Percentiles rank a stretch among this genome's conserved stretches.
Evolutionary conservation across 1,284 basidiomycete species (phyloP).

Genomic region (Moesziomyces globuligerus): DNA sequence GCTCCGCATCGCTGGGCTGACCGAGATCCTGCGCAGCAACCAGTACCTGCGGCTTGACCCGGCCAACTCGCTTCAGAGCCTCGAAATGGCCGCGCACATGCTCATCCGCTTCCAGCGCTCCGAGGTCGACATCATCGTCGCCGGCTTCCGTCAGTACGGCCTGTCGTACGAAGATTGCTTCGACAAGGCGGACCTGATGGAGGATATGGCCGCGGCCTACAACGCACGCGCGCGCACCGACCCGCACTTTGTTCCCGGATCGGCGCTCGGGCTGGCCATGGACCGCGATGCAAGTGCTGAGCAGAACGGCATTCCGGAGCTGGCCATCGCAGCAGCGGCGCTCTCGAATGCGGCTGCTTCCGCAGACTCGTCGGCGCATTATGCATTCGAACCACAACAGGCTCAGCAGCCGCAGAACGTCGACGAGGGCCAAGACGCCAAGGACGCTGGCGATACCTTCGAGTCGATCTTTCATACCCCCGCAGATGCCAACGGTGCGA

Average conservation of each 20-base stretch:
- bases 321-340: constrained; percentile 43
- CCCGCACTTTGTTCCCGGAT: constrained; percentile 33
- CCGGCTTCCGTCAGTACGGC: constrained; percentile 84
- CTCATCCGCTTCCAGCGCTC: constrained; percentile 50
- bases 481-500: not conserved
- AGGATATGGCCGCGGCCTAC: constrained; percentile 34
- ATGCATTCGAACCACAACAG: constrained; percentile 7
- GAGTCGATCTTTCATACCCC: constrained; percentile 18
- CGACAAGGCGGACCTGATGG: constrained; percentile 76
- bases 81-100: constrained; percentile 38
- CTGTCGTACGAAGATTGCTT: constrained; percentile 77
- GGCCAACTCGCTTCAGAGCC: constrained; percentile 35
- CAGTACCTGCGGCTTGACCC: constrained; percentile 58
- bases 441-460: constrained; percentile 10
- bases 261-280: constrained; percentile 33
- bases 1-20: constrained; percentile 83
- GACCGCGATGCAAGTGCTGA: constrained; percentile 22
- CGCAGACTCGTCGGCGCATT: constrained; percentile 5
- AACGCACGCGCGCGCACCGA: constrained; percentile 31
- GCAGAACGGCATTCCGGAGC: constrained; percentile 29
- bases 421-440: constrained; percentile 2
- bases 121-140: constrained; percentile 83
- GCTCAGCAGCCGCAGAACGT: not conserved
- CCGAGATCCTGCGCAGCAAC: constrained; percentile 68
- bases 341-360: constrained; percentile 39